phyloP scores from a whole-genome alignment of 2,329 filamentous ascomycete genomes.

The Dothidotthia symphoricarpi region DNA sequence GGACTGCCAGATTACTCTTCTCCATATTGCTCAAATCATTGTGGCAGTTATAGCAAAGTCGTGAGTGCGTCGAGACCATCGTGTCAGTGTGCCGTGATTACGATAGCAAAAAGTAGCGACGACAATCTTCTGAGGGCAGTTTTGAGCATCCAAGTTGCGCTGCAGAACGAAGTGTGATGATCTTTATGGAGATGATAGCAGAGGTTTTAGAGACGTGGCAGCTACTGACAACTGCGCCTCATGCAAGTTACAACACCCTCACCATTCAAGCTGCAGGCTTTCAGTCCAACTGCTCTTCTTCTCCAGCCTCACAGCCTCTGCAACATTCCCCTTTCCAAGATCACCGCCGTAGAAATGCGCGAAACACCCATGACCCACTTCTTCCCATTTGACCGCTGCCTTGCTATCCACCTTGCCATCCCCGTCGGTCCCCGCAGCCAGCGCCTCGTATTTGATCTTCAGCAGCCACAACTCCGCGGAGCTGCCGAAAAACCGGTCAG shows the following conservation, averaged over 20 bases:
- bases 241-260: constrained; percentile 36
- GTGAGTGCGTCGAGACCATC: too few relatives aligned
- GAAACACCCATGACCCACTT: constrained; percentile 49
- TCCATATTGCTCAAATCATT: too few relatives aligned
- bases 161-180: too few relatives aligned
- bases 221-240: constrained; percentile 20
- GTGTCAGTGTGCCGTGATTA: too few relatives aligned
- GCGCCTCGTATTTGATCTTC: constrained; percentile 53
- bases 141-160: too few relatives aligned
- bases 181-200: too few relatives aligned
- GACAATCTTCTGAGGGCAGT: too few relatives aligned
- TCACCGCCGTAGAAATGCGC: constrained; percentile 59
- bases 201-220: too few relatives aligned
- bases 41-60: too few relatives aligned
- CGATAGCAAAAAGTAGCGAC: too few relatives aligned
- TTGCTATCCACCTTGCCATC: constrained; percentile 25
- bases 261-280: constrained; percentile 33
- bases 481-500: constrained; percentile 36
- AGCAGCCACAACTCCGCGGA: constrained; percentile 50
- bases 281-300: constrained; percentile 52
- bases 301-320: constrained; percentile 49
- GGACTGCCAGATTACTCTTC: too few relatives aligned
- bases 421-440: constrained; percentile 36
- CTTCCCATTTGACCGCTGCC: constrained; percentile 55
- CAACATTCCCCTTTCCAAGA: constrained; percentile 55